Evolutionary conservation across 495 filamentous ascomycete species (phyloP).

Genomic region (Aspergillus saccharolyticus): DNA sequence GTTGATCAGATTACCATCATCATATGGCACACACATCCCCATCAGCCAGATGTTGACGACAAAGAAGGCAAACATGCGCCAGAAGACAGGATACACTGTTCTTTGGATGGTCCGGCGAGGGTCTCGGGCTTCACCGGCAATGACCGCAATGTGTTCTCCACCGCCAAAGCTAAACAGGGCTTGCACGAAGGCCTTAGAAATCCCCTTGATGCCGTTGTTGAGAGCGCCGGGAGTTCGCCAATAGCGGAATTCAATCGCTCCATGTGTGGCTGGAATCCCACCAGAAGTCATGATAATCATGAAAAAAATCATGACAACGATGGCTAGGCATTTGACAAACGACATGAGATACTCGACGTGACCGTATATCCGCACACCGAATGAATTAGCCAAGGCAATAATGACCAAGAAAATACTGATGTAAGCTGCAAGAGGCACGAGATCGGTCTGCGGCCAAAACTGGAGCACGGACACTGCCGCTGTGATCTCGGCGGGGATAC

Average conservation of each 20-base stretch:
- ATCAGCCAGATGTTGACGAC: slow-evolving; percentile 30
- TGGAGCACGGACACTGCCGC: slow-evolving; percentile 25
- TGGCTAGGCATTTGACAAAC: slow-evolving; percentile 23
- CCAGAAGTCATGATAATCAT: slow-evolving; percentile 33
- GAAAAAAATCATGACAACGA: slow-evolving; percentile 28
- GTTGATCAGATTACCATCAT: slow-evolving; percentile 20
- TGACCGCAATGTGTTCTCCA: slow-evolving; percentile 28
- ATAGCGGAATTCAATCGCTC: slow-evolving; percentile 25
- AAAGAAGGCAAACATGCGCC: slow-evolving; percentile 32
- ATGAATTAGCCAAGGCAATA: slow-evolving; percentile 19
- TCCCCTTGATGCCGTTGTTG: slow-evolving; percentile 31
- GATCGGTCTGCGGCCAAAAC: slow-evolving; percentile 25
- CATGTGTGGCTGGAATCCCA: slow-evolving; percentile 24
- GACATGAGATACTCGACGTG: slow-evolving; percentile 29
- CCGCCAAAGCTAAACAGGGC: slow-evolving; percentile 29
- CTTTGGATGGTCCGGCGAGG: slow-evolving; percentile 25
- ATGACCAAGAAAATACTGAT: slow-evolving; percentile 26
- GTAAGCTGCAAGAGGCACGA: slow-evolving; percentile 23
- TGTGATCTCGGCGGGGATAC: slow-evolving; percentile 29
- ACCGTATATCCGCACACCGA: slow-evolving; percentile 24
- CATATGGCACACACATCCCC: slow-evolving; percentile 26
- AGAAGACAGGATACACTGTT: slow-evolving; percentile 26
- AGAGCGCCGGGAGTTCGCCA: slow-evolving; percentile 28
- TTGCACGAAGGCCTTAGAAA: slow-evolving; percentile 27
- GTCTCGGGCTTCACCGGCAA: slow-evolving; percentile 25